A percentile compares a stretch with the other conserved stretches of the same genome.
Conservation (phyloP, 345 rosid genomes). For the Boechera divaricarpa region DNA sequence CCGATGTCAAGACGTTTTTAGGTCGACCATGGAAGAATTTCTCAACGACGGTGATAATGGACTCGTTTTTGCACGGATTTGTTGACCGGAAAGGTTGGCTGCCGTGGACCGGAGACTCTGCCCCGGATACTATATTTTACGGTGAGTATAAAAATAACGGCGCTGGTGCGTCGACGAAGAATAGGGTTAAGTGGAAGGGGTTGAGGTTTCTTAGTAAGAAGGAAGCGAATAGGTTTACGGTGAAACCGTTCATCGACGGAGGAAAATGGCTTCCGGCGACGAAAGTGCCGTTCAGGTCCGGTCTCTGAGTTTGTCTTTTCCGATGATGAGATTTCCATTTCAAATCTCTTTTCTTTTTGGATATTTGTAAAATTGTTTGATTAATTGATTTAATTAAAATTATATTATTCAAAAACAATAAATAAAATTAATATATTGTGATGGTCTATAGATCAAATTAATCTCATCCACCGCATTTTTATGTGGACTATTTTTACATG, state of each 20-base stretch:
- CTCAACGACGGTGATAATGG: slow-evolving; percentile 64
- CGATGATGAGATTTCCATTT: neutral
- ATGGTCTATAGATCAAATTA: neutral
- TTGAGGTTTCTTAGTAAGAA: slow-evolving; percentile 50
- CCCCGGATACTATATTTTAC: slow-evolving; percentile 69
- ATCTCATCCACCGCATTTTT: neutral
- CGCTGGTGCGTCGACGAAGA: slow-evolving; percentile 55
- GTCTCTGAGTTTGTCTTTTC: slow-evolving; percentile 45
- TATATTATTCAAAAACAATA: neutral
- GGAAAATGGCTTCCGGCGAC: slow-evolving; percentile 59
- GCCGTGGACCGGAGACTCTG: slow-evolving; percentile 70
- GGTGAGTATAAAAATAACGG: slow-evolving; percentile 67
- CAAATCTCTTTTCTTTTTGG: slow-evolving; percentile 18
- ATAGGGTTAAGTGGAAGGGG: slow-evolving; percentile 79
- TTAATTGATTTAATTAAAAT: slow-evolving; percentile 6
- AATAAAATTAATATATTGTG: neutral
- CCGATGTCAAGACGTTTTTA: slow-evolving; percentile 53
- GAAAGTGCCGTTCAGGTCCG: slow-evolving; percentile 50
- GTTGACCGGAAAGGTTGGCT: slow-evolving; percentile 68
- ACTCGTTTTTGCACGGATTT: slow-evolving; percentile 55
- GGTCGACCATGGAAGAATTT: slow-evolving; percentile 80
- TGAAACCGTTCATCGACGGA: slow-evolving; percentile 58
- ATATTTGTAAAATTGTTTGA: slow-evolving; percentile 16
- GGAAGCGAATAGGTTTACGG: slow-evolving; percentile 58
- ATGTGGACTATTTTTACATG: too few relatives aligned